Percentiles rank a stretch among this genome's conserved stretches.
These are phyloP conservation scores for Xylaria grammica DNA, from an alignment of 495 filamentous ascomycete genomes.

Conservation along the genomic window DNA sequence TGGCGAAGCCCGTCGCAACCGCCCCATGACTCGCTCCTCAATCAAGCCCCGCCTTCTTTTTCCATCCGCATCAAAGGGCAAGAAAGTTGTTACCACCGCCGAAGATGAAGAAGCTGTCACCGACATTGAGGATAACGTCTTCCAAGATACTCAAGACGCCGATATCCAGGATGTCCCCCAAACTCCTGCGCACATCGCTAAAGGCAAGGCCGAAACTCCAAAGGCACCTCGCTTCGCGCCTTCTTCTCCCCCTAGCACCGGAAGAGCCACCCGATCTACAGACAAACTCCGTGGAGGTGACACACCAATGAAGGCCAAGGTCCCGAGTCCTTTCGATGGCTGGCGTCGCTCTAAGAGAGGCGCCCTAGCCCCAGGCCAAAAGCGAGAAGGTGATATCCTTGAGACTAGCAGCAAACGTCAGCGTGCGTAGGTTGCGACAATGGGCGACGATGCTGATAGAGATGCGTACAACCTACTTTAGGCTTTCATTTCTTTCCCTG, in stretches of 20 bases:
- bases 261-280: conserved; percentile 54
- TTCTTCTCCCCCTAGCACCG: conserved; percentile 61
- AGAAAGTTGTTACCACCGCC: conserved; percentile 52
- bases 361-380: conserved; percentile 40
- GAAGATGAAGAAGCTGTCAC: conserved; percentile 54
- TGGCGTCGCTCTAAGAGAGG: conserved; percentile 67
- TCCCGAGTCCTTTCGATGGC: conserved; percentile 65
- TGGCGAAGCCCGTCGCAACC: conserved; percentile 54
- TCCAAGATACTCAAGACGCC: conserved; percentile 52
- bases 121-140: conserved; percentile 58
- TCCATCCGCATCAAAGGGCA: conserved; percentile 59
- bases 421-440: conserved; percentile 37
- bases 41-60: conserved; percentile 89
- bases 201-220: conserved; percentile 51
- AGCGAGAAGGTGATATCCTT: conserved; percentile 52
- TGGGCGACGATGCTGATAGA: conserved; percentile 13
- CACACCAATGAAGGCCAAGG: conserved; percentile 44
- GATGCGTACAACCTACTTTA: background rate
- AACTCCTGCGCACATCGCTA: conserved; percentile 41
- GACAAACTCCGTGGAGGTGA: conserved; percentile 33
- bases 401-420: conserved; percentile 40
- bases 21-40: conserved; percentile 70
- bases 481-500: conserved; percentile 4
- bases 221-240: conserved; percentile 56
- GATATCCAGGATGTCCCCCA: conserved; percentile 53